Evolutionary conservation across 805 yeast species (phyloP).

Genomic region (Sungouiella thailandica): DNA sequence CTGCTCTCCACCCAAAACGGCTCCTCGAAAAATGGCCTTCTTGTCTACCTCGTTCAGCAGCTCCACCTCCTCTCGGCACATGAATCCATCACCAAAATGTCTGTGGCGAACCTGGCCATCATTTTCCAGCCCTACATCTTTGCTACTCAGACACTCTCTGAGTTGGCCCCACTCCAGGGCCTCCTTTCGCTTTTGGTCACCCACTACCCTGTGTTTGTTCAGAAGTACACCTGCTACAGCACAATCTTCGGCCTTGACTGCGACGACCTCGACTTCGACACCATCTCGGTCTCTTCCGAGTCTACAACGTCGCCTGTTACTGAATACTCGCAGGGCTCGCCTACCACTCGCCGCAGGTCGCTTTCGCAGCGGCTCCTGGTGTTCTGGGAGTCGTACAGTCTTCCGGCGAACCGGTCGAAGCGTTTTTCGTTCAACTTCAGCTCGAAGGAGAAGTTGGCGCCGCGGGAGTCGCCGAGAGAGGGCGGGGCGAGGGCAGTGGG

Average conservation of each 20-base stretch:
- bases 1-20: constrained; percentile 11
- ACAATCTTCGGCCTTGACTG: constrained; percentile 7
- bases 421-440: constrained; percentile 9
- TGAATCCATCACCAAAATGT: constrained; percentile 23
- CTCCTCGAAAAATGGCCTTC: constrained; percentile 12
- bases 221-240: constrained; percentile 5
- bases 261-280: constrained; percentile 7
- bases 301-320: constrained; percentile 13
- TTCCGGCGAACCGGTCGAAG: constrained; percentile 16
- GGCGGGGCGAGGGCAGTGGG: too few relatives aligned
- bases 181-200: constrained; percentile 15
- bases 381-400: constrained; percentile 16
- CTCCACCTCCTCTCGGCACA: constrained; percentile 13
- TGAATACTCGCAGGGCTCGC: constrained; percentile 11
- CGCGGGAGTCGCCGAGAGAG: too few relatives aligned
- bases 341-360: constrained; percentile 13
- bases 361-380: constrained; percentile 14
- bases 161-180: constrained; percentile 8
- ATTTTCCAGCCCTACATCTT: constrained; percentile 30
- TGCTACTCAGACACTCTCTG: constrained; percentile 10
- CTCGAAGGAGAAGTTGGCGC: too few relatives aligned
- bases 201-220: constrained; percentile 9
- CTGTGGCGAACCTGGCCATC: constrained; percentile 23
- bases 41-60: constrained; percentile 15
- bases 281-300: constrained; percentile 7